Evolutionary conservation across 2,329 filamentous ascomycete genomes (phyloP).

Genomic region (Pseudogymnoascus pannorum): DNA sequence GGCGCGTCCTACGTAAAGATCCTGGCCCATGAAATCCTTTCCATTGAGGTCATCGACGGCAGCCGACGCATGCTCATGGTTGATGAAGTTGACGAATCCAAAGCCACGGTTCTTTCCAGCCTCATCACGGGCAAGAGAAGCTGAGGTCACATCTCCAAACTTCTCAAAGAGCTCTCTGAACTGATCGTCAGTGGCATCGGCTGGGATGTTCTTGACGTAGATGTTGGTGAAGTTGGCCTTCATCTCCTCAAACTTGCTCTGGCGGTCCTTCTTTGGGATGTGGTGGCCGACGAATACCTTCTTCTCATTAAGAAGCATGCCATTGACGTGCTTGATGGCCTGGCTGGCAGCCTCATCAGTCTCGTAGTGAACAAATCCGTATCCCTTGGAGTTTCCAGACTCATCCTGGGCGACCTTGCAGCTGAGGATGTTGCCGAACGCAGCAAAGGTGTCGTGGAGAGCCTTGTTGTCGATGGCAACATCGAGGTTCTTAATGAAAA

Average conservation of each 20-base stretch:
- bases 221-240: slow-evolving; percentile 99
- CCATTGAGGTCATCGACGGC: slow-evolving; percentile 90
- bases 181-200: slow-evolving; percentile 82
- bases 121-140: slow-evolving; percentile 87
- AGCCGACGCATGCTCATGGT: slow-evolving; percentile 76
- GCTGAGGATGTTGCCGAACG: slow-evolving; percentile 97
- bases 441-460: slow-evolving; percentile 97
- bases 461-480: slow-evolving; percentile 99
- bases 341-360: slow-evolving; percentile 93
- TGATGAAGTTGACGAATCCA: slow-evolving; percentile 92
- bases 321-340: slow-evolving; percentile 99
- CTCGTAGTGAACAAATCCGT: slow-evolving; percentile 99
- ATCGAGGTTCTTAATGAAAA: slow-evolving; percentile 99
- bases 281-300: slow-evolving; percentile 99
- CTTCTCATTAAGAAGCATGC: slow-evolving; percentile 99
- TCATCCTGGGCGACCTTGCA: slow-evolving; percentile 99
- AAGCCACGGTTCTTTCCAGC: slow-evolving; percentile 88
- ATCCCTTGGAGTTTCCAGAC: slow-evolving; percentile 93
- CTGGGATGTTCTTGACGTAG: slow-evolving; percentile 96
- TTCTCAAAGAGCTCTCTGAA: slow-evolving; percentile 90
- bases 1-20: slow-evolving; percentile 93
- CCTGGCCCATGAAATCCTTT: slow-evolving; percentile 87
- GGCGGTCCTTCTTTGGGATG: slow-evolving; percentile 99
- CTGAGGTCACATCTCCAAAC: slow-evolving; percentile 91
- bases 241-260: slow-evolving; percentile 99